Percentiles rank a stretch among this genome's conserved stretches.
Conservation (phyloP, 192 early-diverging fungal species). For the Cetraspora pellucida region DNA sequence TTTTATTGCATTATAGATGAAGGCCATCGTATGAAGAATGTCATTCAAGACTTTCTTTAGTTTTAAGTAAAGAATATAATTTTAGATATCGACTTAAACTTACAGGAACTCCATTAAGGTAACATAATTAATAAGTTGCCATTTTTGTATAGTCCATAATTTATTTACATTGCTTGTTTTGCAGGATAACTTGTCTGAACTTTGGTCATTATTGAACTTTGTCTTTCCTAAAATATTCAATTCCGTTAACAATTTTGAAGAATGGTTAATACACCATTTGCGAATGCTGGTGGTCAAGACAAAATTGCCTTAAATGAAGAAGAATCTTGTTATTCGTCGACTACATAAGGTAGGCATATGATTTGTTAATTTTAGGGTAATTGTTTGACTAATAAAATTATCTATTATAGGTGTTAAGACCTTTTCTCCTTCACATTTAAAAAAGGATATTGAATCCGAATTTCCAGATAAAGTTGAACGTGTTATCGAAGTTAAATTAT, state of each 20-base stretch:
- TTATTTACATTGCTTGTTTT: neutral
- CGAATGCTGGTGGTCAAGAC: conserved; percentile 80
- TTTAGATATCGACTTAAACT: conserved; percentile 92
- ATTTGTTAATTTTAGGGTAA: neutral
- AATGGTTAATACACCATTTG: conserved; percentile 98
- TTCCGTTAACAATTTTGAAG: conserved; percentile 95
- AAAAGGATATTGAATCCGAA: conserved; percentile 98
- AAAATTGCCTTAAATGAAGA: conserved; percentile 96
- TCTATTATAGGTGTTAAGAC: conserved; percentile 72
- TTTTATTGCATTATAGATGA: conserved; percentile 98
- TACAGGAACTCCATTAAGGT: conserved; percentile 96
- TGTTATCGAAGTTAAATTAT: conserved; percentile 90
- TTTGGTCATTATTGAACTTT: conserved; percentile 97
- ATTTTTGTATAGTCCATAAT: neutral
- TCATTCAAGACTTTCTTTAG: conserved; percentile 80
- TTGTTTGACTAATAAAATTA: neutral
- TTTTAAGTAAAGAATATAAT: conserved; percentile 85
- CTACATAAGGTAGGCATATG: conserved; percentile 79
- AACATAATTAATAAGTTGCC: neutral
- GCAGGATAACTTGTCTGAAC: conserved; percentile 93
- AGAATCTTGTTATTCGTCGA: conserved; percentile 95
- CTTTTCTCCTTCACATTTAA: conserved; percentile 95
- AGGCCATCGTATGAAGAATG: conserved; percentile 99
- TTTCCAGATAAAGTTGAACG: conserved; percentile 96
- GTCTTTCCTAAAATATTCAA: conserved; percentile 95